Evolutionary conservation across 768 basidiomycete species (phyloP), one percentile per base, ranked within the genome.

Genomic region (Kwoniella dejecticola): DNA sequence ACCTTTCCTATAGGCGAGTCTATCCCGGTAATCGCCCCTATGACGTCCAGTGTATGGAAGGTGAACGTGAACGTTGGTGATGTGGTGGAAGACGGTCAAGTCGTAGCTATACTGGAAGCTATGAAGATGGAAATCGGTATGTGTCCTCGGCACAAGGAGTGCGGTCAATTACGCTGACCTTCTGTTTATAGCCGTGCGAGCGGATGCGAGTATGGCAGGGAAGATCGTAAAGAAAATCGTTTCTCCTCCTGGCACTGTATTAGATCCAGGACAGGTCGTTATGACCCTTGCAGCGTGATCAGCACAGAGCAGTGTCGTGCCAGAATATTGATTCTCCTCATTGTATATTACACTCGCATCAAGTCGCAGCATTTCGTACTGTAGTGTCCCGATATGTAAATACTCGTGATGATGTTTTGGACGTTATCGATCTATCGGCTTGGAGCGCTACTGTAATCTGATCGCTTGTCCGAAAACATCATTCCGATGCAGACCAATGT

Each of bases 61-160:
- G 40, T 71, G 11, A 55, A 61, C 19, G 70, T 71, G 12, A 36
- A 31, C 8, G 54, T 58, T 13, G 70, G 67, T 13, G 67, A 71
- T 48, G 41, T 29, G 2, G 60, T 71, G 27, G 62, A 63, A 40
- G 60, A 53, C 13, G 70, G 70, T 23, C 67, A 71, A 41, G 60
- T 52, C 1, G 27, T 68, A 46, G 67, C 60, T 24, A 63, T 68
- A 17, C 60, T 71, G n/a, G 70, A 71, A 52, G 70, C 70, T 4
- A 71, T 71, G 70, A 71, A 71, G 50, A 71, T 67, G 64, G 70
- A 71, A 45, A 66, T 71, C 29, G 66, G 69, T 70, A 50, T 29
- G 69, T 66, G 29, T n/a, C 23, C 15, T 2, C 17, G n/a, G 13
- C 15, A 13, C n/a, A 30, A 6, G 15, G 19, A 41, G 26, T 15